These are phyloP conservation scores for Lolium multiflorum DNA, from an alignment of 176 grass and related monocot species.

Conservation along the genomic window DNA sequence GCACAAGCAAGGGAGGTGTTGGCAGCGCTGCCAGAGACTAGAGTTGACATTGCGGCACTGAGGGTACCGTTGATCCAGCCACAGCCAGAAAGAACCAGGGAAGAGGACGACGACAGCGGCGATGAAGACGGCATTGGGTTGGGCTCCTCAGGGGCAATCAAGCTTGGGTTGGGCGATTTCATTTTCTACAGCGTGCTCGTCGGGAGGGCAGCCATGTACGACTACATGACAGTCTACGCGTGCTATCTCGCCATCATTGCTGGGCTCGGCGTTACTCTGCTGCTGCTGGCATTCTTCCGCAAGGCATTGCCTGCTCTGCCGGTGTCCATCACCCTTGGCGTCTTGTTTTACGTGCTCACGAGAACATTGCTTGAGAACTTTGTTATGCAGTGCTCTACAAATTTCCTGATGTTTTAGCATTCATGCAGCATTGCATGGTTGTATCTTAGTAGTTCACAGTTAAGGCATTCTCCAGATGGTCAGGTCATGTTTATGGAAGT, in stretches of 20 bases:
- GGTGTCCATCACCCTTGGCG: constrained; percentile 68
- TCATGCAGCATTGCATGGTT: constrained; percentile 42
- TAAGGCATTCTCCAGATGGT: not conserved
- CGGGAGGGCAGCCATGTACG: constrained; percentile 83
- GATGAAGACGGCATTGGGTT: constrained; percentile 77
- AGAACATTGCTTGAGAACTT: constrained; percentile 68
- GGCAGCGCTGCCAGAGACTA: constrained; percentile 39
- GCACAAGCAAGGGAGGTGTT: not conserved
- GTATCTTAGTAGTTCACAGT: constrained; percentile 13
- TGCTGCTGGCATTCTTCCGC: constrained; percentile 57
- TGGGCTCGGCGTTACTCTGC: constrained; percentile 65
- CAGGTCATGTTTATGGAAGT: constrained; percentile 22
- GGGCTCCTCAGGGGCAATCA: constrained; percentile 78
- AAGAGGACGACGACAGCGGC: constrained; percentile 42
- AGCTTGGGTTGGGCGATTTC: constrained; percentile 94
- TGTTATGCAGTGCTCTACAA: constrained; percentile 72
- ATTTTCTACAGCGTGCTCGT: constrained; percentile 98
- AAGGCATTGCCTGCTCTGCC: constrained; percentile 67
- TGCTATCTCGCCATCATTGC: constrained; percentile 80
- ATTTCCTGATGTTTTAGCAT: constrained; percentile 90
- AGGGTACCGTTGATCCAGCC: constrained; percentile 58
- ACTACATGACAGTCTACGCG: constrained; percentile 91
- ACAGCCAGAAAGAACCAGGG: constrained; percentile 21
- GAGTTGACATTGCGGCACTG: constrained; percentile 53
- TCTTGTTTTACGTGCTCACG: constrained; percentile 85